These are phyloP conservation scores for Micractinium sp. DNA, from an alignment of 139 green algal species.

Conservation along the genomic window DNA sequence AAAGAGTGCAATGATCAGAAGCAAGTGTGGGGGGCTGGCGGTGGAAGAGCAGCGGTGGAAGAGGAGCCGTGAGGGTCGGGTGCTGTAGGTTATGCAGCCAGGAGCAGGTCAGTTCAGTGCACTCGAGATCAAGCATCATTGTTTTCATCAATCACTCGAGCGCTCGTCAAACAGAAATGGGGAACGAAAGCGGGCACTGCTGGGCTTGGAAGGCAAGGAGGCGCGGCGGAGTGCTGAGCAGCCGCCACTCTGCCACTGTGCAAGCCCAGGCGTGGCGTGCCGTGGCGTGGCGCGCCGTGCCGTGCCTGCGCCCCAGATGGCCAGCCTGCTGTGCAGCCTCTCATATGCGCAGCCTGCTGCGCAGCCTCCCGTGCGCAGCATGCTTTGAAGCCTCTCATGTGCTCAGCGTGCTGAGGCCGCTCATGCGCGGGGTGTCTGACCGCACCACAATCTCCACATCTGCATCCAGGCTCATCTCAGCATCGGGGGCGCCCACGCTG, in stretches of 20 bases:
- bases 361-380: too few species aligned
- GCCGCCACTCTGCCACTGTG: too few species aligned
- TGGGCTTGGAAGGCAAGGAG: neutral
- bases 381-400: too few species aligned
- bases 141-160: neutral
- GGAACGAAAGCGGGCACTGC: neutral
- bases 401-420: neutral
- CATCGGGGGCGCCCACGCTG: conserved; percentile 22
- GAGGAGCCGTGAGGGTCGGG: too few species aligned
- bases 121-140: neutral
- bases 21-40: too few species aligned
- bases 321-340: neutral
- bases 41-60: too few species aligned
- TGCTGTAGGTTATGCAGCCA: too few species aligned
- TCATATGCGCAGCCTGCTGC: neutral
- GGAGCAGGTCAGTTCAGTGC: neutral
- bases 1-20: too few species aligned
- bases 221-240: neutral
- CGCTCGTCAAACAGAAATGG: too few species aligned
- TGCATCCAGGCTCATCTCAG: neutral
- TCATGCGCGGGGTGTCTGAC: too few species aligned
- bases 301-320: neutral
- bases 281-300: too few species aligned
- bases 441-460: neutral
- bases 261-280: too few species aligned